Percentiles rank a stretch among this genome's conserved stretches.
Evolutionary conservation across 2,329 filamentous ascomycete species (phyloP).

Genomic region (Decorospora gaudefroyi): DNA sequence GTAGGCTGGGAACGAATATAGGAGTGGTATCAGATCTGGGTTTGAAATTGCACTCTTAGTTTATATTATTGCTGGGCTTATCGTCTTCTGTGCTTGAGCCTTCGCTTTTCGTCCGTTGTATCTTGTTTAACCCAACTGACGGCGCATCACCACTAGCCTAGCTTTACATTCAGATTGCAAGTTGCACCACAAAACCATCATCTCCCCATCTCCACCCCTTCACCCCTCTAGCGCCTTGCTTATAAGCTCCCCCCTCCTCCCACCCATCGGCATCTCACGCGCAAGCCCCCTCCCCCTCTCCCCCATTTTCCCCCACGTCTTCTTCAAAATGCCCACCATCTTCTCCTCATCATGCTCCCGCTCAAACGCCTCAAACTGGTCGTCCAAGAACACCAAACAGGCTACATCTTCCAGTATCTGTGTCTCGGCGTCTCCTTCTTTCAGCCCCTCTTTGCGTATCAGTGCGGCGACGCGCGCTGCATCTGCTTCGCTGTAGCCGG

Average conservation of each 20-base stretch:
- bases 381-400: slow-evolving; percentile 84
- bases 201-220: not conserved
- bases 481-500: slow-evolving; percentile 59
- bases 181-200: not conserved
- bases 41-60: too few relatives aligned
- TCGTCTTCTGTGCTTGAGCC: too few relatives aligned
- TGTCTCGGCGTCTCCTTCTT: slow-evolving; percentile 67
- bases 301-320: slow-evolving; percentile 51
- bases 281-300: slow-evolving; percentile 43
- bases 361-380: slow-evolving; percentile 83
- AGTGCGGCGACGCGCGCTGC: slow-evolving; percentile 68
- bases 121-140: too few relatives aligned
- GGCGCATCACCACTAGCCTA: too few relatives aligned
- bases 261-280: slow-evolving; percentile 42
- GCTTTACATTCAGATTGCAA: too few relatives aligned
- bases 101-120: too few relatives aligned
- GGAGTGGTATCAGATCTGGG: too few relatives aligned
- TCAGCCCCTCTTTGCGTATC: slow-evolving; percentile 77
- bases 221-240: slow-evolving; percentile 41
- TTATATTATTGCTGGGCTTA: too few relatives aligned
- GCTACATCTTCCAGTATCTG: slow-evolving; percentile 84
- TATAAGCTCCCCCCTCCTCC: slow-evolving; percentile 35
- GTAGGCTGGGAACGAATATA: not conserved
- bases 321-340: slow-evolving; percentile 59
- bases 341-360: slow-evolving; percentile 75